Evolutionary conservation across 768 basidiomycete species (phyloP).

Genomic region (Clitopilus hobsonii): DNA sequence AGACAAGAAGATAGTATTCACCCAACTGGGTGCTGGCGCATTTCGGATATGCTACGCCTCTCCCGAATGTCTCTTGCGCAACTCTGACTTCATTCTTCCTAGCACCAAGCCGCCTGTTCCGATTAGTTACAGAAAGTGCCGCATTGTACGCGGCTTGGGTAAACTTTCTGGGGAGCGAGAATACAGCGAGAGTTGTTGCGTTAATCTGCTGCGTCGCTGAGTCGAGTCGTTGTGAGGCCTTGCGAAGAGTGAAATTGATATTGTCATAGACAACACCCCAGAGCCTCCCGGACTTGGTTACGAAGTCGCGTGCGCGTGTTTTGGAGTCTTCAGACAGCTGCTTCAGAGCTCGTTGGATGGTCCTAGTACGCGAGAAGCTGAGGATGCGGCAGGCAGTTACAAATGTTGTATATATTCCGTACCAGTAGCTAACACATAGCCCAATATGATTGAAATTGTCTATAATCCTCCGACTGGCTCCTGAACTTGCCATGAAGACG

Average conservation of each 20-base stretch:
- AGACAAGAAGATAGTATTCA: constrained; percentile 5
- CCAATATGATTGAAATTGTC: constrained; percentile 11
- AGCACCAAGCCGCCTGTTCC: constrained; percentile 4
- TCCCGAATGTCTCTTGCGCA: constrained; percentile 10
- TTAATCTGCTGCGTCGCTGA: constrained; percentile 11
- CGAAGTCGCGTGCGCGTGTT: constrained; percentile 5
- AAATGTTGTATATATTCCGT: not conserved
- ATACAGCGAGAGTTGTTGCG: constrained; percentile 10
- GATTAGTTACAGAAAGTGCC: constrained; percentile 4
- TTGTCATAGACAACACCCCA: constrained; percentile 13
- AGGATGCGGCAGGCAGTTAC: not conserved
- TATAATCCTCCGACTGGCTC: constrained; percentile 6
- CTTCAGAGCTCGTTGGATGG: not conserved
- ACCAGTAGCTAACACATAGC: constrained; percentile 8
- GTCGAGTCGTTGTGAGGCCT: constrained; percentile 9
- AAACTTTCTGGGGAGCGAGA: constrained; percentile 9
- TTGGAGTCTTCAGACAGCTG: constrained; percentile 6
- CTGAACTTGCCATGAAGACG: constrained; percentile 7
- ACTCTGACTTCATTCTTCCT: constrained; percentile 7
- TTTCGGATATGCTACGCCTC: constrained; percentile 11
- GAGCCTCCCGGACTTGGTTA: constrained; percentile 1
- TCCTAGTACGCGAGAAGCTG: not conserved
- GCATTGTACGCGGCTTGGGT: constrained; percentile 10
- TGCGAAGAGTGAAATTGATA: constrained; percentile 11
- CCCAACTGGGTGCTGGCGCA: constrained; percentile 4